Evolutionary conservation across 1,284 basidiomycete genomes (phyloP).

Genomic region (Tranzscheliella williamsii): DNA sequence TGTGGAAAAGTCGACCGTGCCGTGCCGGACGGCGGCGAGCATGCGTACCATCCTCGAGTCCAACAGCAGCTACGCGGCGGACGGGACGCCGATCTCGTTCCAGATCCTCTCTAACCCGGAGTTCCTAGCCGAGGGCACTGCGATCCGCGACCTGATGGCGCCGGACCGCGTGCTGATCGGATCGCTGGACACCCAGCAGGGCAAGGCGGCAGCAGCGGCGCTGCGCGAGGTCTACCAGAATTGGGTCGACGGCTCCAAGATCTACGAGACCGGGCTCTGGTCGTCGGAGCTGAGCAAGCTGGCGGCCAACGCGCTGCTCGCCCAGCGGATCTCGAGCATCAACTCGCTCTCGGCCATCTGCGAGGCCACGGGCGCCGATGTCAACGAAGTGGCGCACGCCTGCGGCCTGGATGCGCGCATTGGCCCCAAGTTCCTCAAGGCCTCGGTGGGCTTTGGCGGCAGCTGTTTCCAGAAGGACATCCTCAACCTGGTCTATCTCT

Average conservation of each 20-base stretch:
- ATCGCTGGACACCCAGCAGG: conserved; percentile 84
- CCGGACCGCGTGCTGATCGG: conserved; percentile 98
- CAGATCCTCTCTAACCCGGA: conserved; percentile 99
- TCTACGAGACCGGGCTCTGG: conserved; percentile 96
- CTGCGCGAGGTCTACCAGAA: conserved; percentile 84
- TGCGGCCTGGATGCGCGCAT: conserved; percentile 91
- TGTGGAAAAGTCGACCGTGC: conserved; percentile 98
- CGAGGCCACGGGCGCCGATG: conserved; percentile 98
- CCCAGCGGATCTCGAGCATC: conserved; percentile 90
- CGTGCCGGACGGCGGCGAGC: conserved; percentile 94
- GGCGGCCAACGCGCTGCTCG: conserved; percentile 97
- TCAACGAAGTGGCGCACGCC: conserved; percentile 94
- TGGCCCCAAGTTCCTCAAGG: conserved; percentile 93
- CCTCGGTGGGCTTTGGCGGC: conserved; percentile 94
- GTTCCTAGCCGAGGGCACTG: conserved; percentile 97
- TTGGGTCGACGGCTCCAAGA: conserved; percentile 87
- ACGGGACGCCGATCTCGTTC: conserved; percentile 81
- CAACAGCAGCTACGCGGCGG: conserved; percentile 69
- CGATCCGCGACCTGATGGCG: conserved; percentile 80
- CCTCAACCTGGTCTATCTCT: conserved; percentile 90
- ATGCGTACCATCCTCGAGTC: conserved; percentile 99
- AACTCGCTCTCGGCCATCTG: conserved; percentile 98
- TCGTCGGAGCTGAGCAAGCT: conserved; percentile 97
- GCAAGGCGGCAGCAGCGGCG: conserved; percentile 76
- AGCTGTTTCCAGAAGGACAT: conserved; percentile 92